Conservation (phyloP, 192 early-diverging fungal genomes). For the Allomyces javanicus region DNA sequence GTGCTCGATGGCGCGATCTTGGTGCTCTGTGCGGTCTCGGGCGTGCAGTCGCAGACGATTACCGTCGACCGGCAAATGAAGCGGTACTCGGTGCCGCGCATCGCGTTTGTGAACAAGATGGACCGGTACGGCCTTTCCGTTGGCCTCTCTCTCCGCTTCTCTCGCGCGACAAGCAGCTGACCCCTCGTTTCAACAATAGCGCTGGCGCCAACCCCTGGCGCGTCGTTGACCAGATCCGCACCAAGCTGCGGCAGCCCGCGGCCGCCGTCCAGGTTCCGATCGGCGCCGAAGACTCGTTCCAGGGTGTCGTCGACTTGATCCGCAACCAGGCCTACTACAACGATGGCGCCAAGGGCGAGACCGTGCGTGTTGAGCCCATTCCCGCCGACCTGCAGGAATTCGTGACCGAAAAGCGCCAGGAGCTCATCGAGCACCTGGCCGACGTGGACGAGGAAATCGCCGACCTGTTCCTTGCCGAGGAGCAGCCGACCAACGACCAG, state of each 20-base stretch:
- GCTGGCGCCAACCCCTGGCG: conserved; percentile 65
- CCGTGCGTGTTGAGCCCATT: conserved; percentile 48
- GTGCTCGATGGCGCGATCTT: conserved; percentile 73
- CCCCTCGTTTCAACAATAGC: conserved; percentile 3
- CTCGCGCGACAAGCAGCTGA: background rate
- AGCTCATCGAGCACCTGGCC: conserved; percentile 55
- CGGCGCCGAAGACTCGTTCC: conserved; percentile 65
- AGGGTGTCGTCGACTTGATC: conserved; percentile 82
- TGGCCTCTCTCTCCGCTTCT: background rate
- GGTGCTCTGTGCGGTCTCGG: conserved; percentile 64
- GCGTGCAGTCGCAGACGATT: conserved; percentile 73
- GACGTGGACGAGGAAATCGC: conserved; percentile 69
- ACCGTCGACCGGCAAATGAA: conserved; percentile 82
- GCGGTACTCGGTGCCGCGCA: conserved; percentile 66
- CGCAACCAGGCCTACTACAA: conserved; percentile 73
- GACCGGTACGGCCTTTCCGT: conserved; percentile 31
- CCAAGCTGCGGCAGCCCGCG: conserved; percentile 54
- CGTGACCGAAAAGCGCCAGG: conserved; percentile 45
- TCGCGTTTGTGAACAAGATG: conserved; percentile 82
- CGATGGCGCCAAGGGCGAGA: conserved; percentile 64
- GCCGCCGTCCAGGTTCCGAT: conserved; percentile 69
- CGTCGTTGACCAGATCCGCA: conserved; percentile 59
- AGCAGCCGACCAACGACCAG: conserved; percentile 43
- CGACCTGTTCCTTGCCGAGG: conserved; percentile 62
- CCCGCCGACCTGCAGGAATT: conserved; percentile 39